Conservation (phyloP, 192 early-diverging fungal genomes). For the Linnemannia exigua region DNA sequence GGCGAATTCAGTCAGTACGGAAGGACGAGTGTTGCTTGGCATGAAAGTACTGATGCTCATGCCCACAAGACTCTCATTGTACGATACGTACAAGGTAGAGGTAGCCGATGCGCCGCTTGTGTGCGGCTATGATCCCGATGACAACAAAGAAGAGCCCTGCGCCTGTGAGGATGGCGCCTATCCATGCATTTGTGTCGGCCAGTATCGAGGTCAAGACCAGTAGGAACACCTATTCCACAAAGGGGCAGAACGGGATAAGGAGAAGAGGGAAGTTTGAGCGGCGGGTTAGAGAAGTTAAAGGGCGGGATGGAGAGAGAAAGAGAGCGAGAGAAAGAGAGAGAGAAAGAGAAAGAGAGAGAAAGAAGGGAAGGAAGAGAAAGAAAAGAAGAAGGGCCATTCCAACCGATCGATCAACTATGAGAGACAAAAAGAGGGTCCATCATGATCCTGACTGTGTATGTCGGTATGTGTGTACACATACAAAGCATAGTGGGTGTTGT, state of each 20-base stretch:
- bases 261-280: too few species aligned
- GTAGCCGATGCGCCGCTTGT: slow-evolving; percentile 29
- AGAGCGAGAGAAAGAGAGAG: too few species aligned
- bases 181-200: slow-evolving; percentile 39
- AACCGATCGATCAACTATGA: neutral
- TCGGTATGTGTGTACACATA: neutral
- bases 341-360: neutral
- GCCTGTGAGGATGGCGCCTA: slow-evolving; percentile 23
- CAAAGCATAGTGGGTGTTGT: neutral
- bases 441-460: neutral
- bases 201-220: slow-evolving; percentile 37
- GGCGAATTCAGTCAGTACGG: neutral
- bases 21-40: neutral
- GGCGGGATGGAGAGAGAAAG: neutral
- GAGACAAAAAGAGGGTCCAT: neutral
- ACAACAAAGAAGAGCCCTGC: slow-evolving; percentile 16
- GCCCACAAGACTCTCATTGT: neutral
- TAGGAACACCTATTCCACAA: slow-evolving; percentile 12
- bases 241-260: neutral
- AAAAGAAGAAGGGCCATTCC: neutral
- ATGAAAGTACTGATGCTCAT: neutral
- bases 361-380: neutral
- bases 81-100: slow-evolving; percentile 37
- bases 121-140: slow-evolving; percentile 31
- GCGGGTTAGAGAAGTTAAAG: neutral